A percentile compares a stretch with the other conserved stretches of the same genome.
These are phyloP conservation scores for Polyporus tsugae DNA, from an alignment of 1,284 basidiomycete genomes.

Conservation along the genomic window DNA sequence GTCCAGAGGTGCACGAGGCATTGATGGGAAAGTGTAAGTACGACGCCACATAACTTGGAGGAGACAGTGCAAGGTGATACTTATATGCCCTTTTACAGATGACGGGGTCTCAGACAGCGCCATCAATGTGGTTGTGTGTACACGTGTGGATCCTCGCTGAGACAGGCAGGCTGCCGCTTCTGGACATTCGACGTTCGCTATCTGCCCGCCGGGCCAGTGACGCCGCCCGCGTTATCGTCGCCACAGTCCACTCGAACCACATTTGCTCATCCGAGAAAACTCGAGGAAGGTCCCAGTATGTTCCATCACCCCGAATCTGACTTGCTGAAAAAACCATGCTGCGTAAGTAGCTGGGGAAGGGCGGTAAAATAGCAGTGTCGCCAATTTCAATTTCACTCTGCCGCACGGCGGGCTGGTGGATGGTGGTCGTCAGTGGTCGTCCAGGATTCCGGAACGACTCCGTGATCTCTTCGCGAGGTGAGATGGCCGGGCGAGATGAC, in stretches of 20 bases:
- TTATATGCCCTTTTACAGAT: neutral
- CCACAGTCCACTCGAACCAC: neutral
- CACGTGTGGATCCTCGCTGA: conserved; percentile 4
- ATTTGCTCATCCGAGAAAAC: neutral
- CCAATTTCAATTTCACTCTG: neutral
- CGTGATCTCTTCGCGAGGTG: neutral
- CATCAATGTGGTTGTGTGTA: conserved; percentile 8
- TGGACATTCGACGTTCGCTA: neutral
- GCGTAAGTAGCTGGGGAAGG: neutral
- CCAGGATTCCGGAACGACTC: neutral
- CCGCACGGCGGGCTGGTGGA: neutral
- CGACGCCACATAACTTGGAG: neutral
- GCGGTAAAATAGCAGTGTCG: neutral
- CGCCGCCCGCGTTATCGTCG: neutral
- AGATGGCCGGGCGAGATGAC: neutral
- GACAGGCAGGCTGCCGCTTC: neutral
- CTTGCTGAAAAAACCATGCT: neutral
- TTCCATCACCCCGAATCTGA: neutral
- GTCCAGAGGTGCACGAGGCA: neutral
- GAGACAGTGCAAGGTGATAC: neutral
- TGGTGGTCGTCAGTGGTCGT: too few species aligned
- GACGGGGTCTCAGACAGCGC: neutral
- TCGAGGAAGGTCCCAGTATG: neutral
- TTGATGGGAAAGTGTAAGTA: neutral
- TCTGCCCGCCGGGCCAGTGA: neutral